Evolutionary conservation across 768 basidiomycete species (phyloP), one percentile per base, ranked within the genome.

Genomic region (Leccinum longicurvipes): DNA sequence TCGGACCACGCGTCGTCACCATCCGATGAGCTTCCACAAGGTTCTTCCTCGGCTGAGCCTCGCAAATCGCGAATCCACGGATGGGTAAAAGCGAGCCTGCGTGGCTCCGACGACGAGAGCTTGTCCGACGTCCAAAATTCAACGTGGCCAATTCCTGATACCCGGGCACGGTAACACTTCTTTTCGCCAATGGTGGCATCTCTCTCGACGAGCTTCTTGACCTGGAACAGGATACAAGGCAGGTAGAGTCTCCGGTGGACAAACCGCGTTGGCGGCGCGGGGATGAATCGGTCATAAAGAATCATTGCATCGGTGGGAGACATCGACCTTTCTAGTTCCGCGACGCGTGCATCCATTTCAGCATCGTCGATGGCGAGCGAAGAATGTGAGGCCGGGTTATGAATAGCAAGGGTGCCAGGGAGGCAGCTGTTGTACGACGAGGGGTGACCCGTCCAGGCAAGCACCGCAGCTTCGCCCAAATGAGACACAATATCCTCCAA

Each of bases 381-480:
- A 19, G 28, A 1, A 21, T 3, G 1, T 1, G 50, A 32, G 0
- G 17, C 8, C 17, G 27, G 36, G 2, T 14, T 31, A 11, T 61
- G 61, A 3, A 51, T 46, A 0, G 23, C 29, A 12, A 61, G 39
- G 9, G 52, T 31, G 3, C 11, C 28, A 0, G 60, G 59, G 19
- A 61, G 54, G 25, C 60, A 61, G 10, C 58, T 62, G 11, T 62
- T 62, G 14, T 62, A 62, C 3, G 28, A 7, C 0, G 60, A 62
- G 1, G 60, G 24, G 17, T 45, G 28, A 11, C 60, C 60, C 4
- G 29, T 17, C 61, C 61, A 62, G n/a, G 25, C 44, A 39, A 62
- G 48, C 6, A 58, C 61, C 0, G 51, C 53, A 19, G 54, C 24
- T 0, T 55, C 60, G 0, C 56, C 53, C 1, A 36, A 52, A 11